Evolutionary conservation across 768 basidiomycete genomes (phyloP).

Genomic region (Asterophora lycoperdoides): DNA sequence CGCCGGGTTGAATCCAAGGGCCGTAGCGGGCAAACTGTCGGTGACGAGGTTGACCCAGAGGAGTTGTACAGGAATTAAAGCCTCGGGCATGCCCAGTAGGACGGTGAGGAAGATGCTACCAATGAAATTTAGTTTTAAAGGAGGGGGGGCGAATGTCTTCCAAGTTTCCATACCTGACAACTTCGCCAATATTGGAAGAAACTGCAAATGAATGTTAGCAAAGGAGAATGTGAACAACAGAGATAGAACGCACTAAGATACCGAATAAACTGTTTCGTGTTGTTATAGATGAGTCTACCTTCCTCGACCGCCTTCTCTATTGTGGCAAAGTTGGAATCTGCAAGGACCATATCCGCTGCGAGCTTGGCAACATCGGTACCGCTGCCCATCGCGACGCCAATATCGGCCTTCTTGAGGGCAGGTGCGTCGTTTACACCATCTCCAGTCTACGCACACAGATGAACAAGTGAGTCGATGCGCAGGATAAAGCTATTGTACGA

Average conservation of each 20-base stretch:
- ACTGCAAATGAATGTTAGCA: conserved; percentile 35
- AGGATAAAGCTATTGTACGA: conserved; percentile 8
- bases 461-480: not conserved
- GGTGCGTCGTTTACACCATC: conserved; percentile 99
- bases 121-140: conserved; percentile 19
- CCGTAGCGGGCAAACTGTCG: conserved; percentile 93
- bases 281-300: conserved; percentile 96
- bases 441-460: conserved; percentile 58
- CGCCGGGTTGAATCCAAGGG: conserved; percentile 95
- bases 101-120: conserved; percentile 94
- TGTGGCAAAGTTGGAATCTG: conserved; percentile 96
- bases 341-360: conserved; percentile 97
- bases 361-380: conserved; percentile 98
- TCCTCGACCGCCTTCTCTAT: conserved; percentile 97
- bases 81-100: conserved; percentile 98
- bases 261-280: conserved; percentile 99
- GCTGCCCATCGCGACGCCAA: conserved; percentile 98
- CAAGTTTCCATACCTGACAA: conserved; percentile 54
- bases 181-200: conserved; percentile 97
- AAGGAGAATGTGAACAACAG: not conserved
- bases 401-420: conserved; percentile 94
- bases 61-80: conserved; percentile 94
- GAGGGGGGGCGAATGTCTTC: not conserved
- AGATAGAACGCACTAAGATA: conserved; percentile 74
- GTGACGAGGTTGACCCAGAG: conserved; percentile 99